These are phyloP conservation scores for Saccharomycopsis fermentans DNA, from an alignment of 805 yeast genomes.

Conservation along the genomic window DNA sequence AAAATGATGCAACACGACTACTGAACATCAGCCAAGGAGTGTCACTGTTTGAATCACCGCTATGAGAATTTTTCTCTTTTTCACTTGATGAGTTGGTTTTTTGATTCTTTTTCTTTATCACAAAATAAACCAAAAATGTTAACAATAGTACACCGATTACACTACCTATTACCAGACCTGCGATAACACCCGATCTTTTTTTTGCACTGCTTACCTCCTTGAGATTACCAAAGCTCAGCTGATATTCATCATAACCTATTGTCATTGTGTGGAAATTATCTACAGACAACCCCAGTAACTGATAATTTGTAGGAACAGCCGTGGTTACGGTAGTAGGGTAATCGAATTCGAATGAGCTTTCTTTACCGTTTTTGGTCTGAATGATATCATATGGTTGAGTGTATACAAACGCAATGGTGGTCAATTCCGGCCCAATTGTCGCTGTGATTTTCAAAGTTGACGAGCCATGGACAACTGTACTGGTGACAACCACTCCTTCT, in stretches of 20 bases:
- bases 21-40: neutral
- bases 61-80: neutral
- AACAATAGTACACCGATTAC: constrained; percentile 6
- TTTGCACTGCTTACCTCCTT: neutral
- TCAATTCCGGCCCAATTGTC: neutral
- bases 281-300: neutral
- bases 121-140: constrained; percentile 1
- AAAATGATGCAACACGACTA: neutral
- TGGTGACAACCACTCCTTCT: constrained; percentile 1
- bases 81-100: neutral
- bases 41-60: neutral
- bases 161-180: constrained; percentile 15
- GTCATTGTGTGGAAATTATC: constrained; percentile 15
- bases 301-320: neutral
- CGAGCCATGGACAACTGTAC: constrained; percentile 5
- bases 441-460: neutral
- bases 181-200: constrained; percentile 1
- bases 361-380: neutral
- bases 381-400: constrained; percentile 16
- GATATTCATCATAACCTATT: constrained; percentile 3
- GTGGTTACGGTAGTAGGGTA: constrained; percentile 17
- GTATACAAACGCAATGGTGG: constrained; percentile 17
- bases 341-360: constrained; percentile 7
- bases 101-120: neutral
- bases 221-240: neutral